phyloP scores from a whole-genome alignment of 2,329 filamentous ascomycete genomes.

The Ascochyta viciae-villosae region DNA sequence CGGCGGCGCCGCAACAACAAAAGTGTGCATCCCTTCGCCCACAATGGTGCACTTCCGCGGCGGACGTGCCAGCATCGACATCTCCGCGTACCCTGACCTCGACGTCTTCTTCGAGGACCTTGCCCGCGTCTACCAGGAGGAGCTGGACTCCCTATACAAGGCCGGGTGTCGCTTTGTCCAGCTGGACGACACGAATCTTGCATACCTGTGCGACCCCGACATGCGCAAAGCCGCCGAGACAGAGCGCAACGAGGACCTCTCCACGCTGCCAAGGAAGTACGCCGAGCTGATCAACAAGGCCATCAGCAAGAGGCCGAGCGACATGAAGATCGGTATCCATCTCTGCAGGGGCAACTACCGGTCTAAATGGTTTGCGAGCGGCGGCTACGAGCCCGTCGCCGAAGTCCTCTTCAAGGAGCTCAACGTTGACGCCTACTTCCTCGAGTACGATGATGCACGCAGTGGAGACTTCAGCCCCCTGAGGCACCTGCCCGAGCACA shows the following conservation, averaged over 20 bases:
- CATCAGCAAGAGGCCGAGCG: slow-evolving; percentile 59
- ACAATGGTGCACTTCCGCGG: slow-evolving; percentile 69
- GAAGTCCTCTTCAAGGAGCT: slow-evolving; percentile 65
- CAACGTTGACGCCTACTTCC: slow-evolving; percentile 65
- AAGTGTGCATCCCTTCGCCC: slow-evolving; percentile 65
- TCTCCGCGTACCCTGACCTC: slow-evolving; percentile 61
- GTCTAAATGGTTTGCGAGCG: slow-evolving; percentile 64
- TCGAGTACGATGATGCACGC: slow-evolving; percentile 66
- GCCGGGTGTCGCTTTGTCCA: slow-evolving; percentile 65
- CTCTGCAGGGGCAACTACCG: slow-evolving; percentile 66
- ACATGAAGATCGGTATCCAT: slow-evolving; percentile 65
- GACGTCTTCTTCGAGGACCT: slow-evolving; percentile 65
- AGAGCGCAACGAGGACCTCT: slow-evolving; percentile 59
- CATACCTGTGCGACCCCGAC: slow-evolving; percentile 64
- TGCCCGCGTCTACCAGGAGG: slow-evolving; percentile 62
- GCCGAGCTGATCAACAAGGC: slow-evolving; percentile 63
- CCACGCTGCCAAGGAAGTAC: slow-evolving; percentile 59
- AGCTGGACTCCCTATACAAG: slow-evolving; percentile 60
- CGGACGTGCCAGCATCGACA: slow-evolving; percentile 60
- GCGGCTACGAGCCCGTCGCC: slow-evolving; percentile 65
- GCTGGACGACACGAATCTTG: slow-evolving; percentile 67
- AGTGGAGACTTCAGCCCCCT: slow-evolving; percentile 64
- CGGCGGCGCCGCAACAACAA: slow-evolving; percentile 53
- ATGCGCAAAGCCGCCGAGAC: slow-evolving; percentile 61
- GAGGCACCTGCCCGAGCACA: slow-evolving; percentile 61